Conservation (phyloP, 1,139 yeast genomes). For the Kazachstania sp. region DNA sequence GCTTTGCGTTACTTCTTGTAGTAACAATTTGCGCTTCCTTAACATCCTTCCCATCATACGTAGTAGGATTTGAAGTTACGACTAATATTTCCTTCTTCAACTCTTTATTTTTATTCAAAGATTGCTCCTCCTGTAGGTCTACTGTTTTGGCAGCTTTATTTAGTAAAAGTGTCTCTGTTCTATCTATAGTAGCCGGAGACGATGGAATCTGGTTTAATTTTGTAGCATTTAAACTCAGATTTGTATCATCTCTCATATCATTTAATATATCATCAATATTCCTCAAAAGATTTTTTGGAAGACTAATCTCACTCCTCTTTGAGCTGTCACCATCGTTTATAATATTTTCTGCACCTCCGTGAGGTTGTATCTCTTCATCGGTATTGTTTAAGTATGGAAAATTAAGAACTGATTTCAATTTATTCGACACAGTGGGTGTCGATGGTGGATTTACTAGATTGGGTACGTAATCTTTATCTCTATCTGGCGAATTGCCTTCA, state of each 20-base stretch:
- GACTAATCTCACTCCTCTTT: constrained; percentile 3
- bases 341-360: not conserved
- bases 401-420: constrained; percentile 21
- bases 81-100: no score
- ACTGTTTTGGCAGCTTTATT: not conserved
- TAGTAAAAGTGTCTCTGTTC: not conserved
- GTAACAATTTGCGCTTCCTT: no score
- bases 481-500: constrained; percentile 10
- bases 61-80: no score
- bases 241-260: constrained; percentile 19
- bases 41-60: no score
- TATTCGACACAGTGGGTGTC: constrained; percentile 25
- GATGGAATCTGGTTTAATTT: constrained; percentile 15
- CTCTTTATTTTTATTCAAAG: not conserved
- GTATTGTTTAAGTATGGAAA: constrained; percentile 15
- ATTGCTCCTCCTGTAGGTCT: not conserved
- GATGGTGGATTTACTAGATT: constrained; percentile 22
- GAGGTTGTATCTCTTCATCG: constrained; percentile 4
- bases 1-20: no score
- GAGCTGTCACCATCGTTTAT: not conserved
- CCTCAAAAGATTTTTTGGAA: constrained; percentile 12
- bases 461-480: constrained; percentile 8
- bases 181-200: constrained; percentile 9
- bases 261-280: constrained; percentile 27
- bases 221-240: constrained; percentile 6